These are phyloP conservation scores for Entoloma clypeatum DNA, from an alignment of 1,284 basidiomycete species.

Conservation along the genomic window DNA sequence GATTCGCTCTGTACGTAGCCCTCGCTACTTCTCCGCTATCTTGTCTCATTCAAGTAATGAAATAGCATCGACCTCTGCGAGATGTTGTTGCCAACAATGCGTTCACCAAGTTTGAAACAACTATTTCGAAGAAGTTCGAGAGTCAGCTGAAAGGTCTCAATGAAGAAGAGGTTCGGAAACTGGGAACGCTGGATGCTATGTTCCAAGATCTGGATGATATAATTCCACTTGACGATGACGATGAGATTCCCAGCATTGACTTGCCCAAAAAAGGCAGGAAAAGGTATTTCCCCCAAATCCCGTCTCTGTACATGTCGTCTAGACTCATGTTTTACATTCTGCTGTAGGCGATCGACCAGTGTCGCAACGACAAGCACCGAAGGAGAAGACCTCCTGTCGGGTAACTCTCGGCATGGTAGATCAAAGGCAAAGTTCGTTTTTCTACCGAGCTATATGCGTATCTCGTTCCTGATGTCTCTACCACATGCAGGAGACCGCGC, in stretches of 20 bases:
- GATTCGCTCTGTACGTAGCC: slow-evolving; percentile 52
- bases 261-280: slow-evolving; percentile 40
- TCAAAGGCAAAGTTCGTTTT: slow-evolving; percentile 30
- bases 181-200: slow-evolving; percentile 55
- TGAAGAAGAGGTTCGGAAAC: slow-evolving; percentile 64
- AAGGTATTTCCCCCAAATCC: slow-evolving; percentile 29
- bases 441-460: slow-evolving; percentile 40
- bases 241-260: slow-evolving; percentile 38
- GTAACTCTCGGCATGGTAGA: slow-evolving; percentile 27
- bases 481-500: slow-evolving; percentile 34
- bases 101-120: slow-evolving; percentile 69
- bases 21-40: not conserved
- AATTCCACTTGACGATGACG: slow-evolving; percentile 51
- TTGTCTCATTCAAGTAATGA: slow-evolving; percentile 4
- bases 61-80: slow-evolving; percentile 68
- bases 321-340: slow-evolving; percentile 3
- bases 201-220: slow-evolving; percentile 67
- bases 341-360: slow-evolving; percentile 43
- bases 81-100: slow-evolving; percentile 78
- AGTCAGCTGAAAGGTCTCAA: slow-evolving; percentile 67
- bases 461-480: not conserved
- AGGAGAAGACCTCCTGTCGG: slow-evolving; percentile 28
- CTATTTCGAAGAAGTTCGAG: slow-evolving; percentile 68
- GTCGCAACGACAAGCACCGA: slow-evolving; percentile 37
- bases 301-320: not conserved